A percentile compares a stretch with the other conserved stretches of the same genome.
Evolutionary conservation across 495 filamentous ascomycete genomes (phyloP).

Genomic region (Xylaria cubensis): DNA sequence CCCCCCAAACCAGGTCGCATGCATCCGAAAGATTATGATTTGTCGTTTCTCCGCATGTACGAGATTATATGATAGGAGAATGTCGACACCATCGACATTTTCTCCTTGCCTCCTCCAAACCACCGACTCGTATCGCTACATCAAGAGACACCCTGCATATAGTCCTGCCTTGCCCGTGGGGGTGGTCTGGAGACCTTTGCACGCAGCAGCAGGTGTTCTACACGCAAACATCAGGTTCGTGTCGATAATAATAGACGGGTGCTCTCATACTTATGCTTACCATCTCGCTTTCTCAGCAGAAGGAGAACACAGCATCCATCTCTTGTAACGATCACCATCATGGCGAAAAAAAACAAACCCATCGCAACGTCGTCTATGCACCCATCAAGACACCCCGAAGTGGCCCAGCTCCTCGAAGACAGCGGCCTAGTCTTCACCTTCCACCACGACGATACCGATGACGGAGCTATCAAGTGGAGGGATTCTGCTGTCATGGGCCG

Average conservation of each 20-base stretch:
- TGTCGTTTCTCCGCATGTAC: conserved; percentile 7
- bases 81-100: neutral
- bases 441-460: neutral
- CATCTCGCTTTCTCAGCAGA: neutral
- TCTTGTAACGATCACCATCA: neutral
- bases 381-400: conserved; percentile 46
- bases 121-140: neutral
- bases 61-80: neutral
- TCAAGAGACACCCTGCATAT: neutral
- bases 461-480: conserved; percentile 26
- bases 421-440: conserved; percentile 39
- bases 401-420: conserved; percentile 43
- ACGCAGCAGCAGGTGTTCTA: neutral
- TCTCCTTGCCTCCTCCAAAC: neutral
- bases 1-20: conserved; percentile 1
- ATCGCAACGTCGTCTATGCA: conserved; percentile 48
- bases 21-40: neutral
- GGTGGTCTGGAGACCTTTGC: too few relatives aligned
- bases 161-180: too few relatives aligned
- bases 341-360: neutral
- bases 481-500: conserved; percentile 46
- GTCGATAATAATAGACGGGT: too few relatives aligned
- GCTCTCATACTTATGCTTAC: neutral
- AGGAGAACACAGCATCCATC: neutral
- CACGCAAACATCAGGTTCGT: neutral